Base-by-base conservation (phyloP, 305 asterid species). In the Rubia balearica region DNA sequence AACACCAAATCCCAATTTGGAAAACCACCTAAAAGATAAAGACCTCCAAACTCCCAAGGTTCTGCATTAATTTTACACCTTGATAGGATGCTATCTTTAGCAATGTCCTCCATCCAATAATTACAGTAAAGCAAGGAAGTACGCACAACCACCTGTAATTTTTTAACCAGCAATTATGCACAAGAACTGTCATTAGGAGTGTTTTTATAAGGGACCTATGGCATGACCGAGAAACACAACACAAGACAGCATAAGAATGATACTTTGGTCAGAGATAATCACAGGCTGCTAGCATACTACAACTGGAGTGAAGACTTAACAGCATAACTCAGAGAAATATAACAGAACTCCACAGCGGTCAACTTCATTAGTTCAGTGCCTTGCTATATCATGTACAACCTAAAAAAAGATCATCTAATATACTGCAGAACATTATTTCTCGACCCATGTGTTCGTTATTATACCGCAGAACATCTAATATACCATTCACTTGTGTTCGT, bases 41-140 rank as follows among this genome's bases (percentile, higher is more conserved):
- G 88, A 40, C 96, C 99, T 77, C 96, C 96, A 78, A 97, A 94
- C 76, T 91, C 98, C 98, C 99, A 94, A 73, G 99, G 97, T 80
- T 94, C 99, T 24, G 96, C 86, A 77, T 91, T 91, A 74, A 91
- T 83, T 84, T 94, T 94, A 72, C 96, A 91, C 79, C 96, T 89
- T 53, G 98, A 88, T 19, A 94, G 85, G 78, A 89, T 74, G 67
- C 72, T 81, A 71, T 94, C 99, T 83, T 88, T 94, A 74, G 97
- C 96, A 68, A 94, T 94, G 68, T 88, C 96, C 99, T 94, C 90
- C 83, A 80, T 57, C 7, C 38, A 64, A 70, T n/a, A 11, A 63
- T 17, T 69, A 36, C 5, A 68, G 16, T 33, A 24, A 69, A 69
- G 55, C 41, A 13, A 19, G 53, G 24, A 41, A 19, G 36, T 33